Evolutionary conservation across 257 asterid species (phyloP).

Genomic region (Solanum dulcamara): DNA sequence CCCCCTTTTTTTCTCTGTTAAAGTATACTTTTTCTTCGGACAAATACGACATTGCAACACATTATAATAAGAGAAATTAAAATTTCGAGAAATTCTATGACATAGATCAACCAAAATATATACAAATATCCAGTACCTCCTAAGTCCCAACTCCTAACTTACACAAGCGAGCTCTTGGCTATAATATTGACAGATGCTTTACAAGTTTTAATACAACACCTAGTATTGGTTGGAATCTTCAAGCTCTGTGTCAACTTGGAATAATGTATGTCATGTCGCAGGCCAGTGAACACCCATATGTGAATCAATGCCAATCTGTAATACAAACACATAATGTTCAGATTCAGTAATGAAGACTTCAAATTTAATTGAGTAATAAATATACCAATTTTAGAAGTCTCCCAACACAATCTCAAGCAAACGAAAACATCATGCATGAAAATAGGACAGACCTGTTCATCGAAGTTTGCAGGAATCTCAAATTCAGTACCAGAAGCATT

Average conservation of each 20-base stretch:
- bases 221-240: background rate
- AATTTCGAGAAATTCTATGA: background rate
- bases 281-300: slow-evolving; percentile 20
- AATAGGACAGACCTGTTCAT: slow-evolving; percentile 19
- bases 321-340: background rate
- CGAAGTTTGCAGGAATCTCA: slow-evolving; percentile 23
- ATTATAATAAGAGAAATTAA: background rate
- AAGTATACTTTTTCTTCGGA: background rate
- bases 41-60: background rate
- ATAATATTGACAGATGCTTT: background rate
- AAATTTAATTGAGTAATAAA: background rate
- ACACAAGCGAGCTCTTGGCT: background rate
- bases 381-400: background rate
- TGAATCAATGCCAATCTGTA: slow-evolving; percentile 10
- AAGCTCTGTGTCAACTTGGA: background rate
- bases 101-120: background rate
- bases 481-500: slow-evolving; percentile 19
- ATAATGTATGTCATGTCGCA: background rate
- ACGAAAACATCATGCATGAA: background rate
- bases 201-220: background rate
- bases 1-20: background rate
- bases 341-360: background rate
- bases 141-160: background rate
- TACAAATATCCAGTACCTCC: background rate
- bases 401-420: background rate